Base-by-base conservation (phyloP, 2,329 filamentous ascomycete genomes). In the Massarina eburnea region DNA sequence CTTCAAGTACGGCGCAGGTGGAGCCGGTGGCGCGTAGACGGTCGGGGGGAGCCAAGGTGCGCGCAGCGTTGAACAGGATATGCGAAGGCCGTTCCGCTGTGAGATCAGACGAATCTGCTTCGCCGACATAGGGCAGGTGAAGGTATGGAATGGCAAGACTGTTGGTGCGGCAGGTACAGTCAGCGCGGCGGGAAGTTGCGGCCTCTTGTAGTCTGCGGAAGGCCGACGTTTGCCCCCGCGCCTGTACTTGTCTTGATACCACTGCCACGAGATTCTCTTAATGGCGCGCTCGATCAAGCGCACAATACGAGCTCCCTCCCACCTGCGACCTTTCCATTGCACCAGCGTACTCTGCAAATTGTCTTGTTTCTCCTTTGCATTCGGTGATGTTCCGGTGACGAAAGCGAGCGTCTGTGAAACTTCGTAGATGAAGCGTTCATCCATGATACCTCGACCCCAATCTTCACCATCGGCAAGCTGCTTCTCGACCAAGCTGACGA, bases 141-240 rank as follows among this genome's bases (percentile, higher is more conserved):
- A 99, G 0, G 94, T 97, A 68, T 99, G 94, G 64, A 99, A 99
- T 0, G 94, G 94, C 1, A 99, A 78, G 1, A 99, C 91, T 0
- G 94, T 99, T 2, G 94, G 94, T 5, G 94, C 92, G 22, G 88
- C 84, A 3, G 94, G 94, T 8, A 95, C 80, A 1, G 87, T 81
- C 24, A 99, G 76, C 33, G 79, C 80, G 3, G 78, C 71, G 3
- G 92, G 94, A 9, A 95, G 75, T 48, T 83, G 84, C 9, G 89
- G 88, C 41, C 94, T 79, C 26, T 75, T 73, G 67, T 96, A 96
- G 55, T 73, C 77, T 9, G 77, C 77, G 6, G 73, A 57, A 3
- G 80, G 72, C 18, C 82, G 79, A 44, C 82, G 77, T 53, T 77
- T 52, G 78, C 78, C 45, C 15, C 29, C 46, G 10, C 76, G 77